Percentiles rank a stretch among this genome's conserved stretches.
phyloP scores from a whole-genome alignment of 208 protist species.

The Leishmania major region DNA sequence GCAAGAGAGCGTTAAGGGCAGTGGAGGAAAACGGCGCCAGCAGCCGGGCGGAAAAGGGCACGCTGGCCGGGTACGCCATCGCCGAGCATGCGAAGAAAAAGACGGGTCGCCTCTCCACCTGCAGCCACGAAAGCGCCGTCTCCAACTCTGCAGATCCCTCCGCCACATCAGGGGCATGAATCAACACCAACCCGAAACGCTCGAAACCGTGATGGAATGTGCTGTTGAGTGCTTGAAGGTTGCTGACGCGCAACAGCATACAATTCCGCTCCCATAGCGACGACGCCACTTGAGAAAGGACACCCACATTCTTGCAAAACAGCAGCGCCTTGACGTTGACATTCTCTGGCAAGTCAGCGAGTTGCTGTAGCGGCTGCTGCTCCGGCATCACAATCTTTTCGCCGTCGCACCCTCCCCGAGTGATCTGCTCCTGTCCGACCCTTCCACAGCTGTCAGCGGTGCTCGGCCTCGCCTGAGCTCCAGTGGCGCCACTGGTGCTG shows the following conservation, averaged over 20 bases:
- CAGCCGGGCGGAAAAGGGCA: slow-evolving; percentile 43
- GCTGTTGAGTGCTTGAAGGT: slow-evolving; percentile 42
- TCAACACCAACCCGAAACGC: slow-evolving; percentile 68
- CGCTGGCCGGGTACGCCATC: slow-evolving; percentile 21
- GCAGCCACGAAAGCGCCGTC: slow-evolving; percentile 51
- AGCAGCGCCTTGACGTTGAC: slow-evolving; percentile 65
- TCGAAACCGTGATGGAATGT: slow-evolving; percentile 53
- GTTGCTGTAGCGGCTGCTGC: slow-evolving; percentile 2
- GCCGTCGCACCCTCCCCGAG: neutral
- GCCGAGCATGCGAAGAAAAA: slow-evolving; percentile 57
- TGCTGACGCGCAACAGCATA: slow-evolving; percentile 40
- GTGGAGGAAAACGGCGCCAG: slow-evolving; percentile 45
- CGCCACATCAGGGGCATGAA: slow-evolving; percentile 54
- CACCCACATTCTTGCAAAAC: slow-evolving; percentile 37
- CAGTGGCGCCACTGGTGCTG: neutral
- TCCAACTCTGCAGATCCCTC: slow-evolving; percentile 32
- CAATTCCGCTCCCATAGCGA: slow-evolving; percentile 68
- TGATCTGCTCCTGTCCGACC: neutral
- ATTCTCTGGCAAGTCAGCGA: slow-evolving; percentile 32
- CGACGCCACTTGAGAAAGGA: slow-evolving; percentile 34
- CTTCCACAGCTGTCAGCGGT: neutral
- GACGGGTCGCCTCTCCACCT: slow-evolving; percentile 44
- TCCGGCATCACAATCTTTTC: neutral
- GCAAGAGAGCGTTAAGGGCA: slow-evolving; percentile 46
- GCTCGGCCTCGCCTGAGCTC: neutral